Percentiles rank a stretch among this genome's conserved stretches.
phyloP scores from a whole-genome alignment of 169 alveolate species.

The Plasmodium inui region DNA sequence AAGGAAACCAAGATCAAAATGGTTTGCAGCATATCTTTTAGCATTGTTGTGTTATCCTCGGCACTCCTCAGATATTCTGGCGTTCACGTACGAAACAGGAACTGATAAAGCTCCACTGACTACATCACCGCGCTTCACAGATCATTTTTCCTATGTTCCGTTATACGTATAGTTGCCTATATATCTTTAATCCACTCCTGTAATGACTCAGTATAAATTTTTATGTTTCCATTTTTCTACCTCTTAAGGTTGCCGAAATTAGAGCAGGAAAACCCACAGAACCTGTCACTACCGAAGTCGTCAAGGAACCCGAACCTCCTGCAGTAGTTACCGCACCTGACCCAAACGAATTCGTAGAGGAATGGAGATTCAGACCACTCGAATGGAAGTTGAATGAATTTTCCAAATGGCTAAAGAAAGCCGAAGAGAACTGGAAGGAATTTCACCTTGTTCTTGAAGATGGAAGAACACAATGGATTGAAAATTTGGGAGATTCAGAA shows the following conservation, averaged over 20 bases:
- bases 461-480: background rate
- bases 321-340: background rate
- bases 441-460: background rate
- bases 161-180: background rate
- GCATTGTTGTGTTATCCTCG: background rate
- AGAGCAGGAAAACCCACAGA: background rate
- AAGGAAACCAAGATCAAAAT: background rate
- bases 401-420: background rate
- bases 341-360: background rate
- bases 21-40: background rate
- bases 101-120: background rate
- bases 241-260: background rate
- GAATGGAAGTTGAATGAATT: conserved; percentile 11
- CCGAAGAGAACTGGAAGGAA: background rate
- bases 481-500: background rate
- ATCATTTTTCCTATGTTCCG: background rate
- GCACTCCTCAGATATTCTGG: background rate
- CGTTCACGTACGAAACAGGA: background rate
- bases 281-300: too few relatives aligned
- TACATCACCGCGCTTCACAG: background rate
- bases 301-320: background rate
- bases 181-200: background rate
- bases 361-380: background rate
- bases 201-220: too few relatives aligned
- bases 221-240: too few relatives aligned